These are phyloP conservation scores for Actinomucor elegans DNA, from an alignment of 371 early-diverging fungal genomes.

Conservation along the genomic window DNA sequence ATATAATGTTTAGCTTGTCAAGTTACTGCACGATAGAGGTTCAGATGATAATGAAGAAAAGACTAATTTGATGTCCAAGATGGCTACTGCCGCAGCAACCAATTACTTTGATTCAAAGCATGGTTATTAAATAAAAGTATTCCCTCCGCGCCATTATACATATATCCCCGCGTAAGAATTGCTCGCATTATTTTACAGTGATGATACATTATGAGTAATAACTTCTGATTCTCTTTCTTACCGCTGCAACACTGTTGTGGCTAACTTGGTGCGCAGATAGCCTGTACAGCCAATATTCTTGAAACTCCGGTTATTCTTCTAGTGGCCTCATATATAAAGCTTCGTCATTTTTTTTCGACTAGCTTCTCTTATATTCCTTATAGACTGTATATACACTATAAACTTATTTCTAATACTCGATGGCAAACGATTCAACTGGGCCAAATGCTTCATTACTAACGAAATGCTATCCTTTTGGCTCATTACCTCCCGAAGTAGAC, in stretches of 20 bases:
- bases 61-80: conserved; percentile 25
- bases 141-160: neutral
- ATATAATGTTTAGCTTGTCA: conserved; percentile 25
- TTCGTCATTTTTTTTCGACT: neutral
- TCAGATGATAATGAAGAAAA: conserved; percentile 21
- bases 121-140: conserved; percentile 16
- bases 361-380: neutral
- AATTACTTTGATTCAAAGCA: conserved; percentile 38
- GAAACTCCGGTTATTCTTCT: no score
- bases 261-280: no score
- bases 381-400: no score
- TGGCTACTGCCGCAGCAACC: conserved; percentile 38
- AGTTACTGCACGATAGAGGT: conserved; percentile 32
- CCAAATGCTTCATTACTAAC: conserved; percentile 9
- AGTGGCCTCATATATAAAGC: no score
- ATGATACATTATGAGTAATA: no score
- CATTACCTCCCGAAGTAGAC: conserved; percentile 84
- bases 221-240: no score
- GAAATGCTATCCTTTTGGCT: conserved; percentile 15
- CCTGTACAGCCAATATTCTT: no score
- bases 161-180: no score
- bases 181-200: no score
- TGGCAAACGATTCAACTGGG: conserved; percentile 9
- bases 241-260: no score
- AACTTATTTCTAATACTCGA: no score